Evolutionary conservation across 2,329 filamentous ascomycete species (phyloP).

Genomic region (Hymenotorrendiella dingleyae): DNA sequence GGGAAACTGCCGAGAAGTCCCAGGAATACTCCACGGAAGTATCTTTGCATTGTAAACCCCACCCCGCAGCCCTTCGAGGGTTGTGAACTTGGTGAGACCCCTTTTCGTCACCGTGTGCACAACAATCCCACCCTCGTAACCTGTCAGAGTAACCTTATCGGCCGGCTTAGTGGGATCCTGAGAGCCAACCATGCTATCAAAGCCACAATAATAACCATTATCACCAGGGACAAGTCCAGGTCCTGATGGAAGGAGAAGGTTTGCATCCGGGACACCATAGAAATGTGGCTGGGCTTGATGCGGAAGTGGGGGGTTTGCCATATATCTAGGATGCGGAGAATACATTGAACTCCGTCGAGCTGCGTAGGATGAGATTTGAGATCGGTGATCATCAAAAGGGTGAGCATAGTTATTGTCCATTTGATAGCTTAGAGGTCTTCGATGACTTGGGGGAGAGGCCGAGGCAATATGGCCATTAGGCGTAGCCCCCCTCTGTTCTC

Average conservation of each 20-base stretch:
- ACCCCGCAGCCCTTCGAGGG: constrained; percentile 71
- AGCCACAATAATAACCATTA: constrained; percentile 72
- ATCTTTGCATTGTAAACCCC: constrained; percentile 79
- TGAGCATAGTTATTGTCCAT: constrained; percentile 23
- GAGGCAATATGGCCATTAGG: constrained; percentile 22
- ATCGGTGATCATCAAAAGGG: constrained; percentile 43
- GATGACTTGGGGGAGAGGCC: constrained; percentile 31
- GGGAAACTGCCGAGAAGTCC: constrained; percentile 55
- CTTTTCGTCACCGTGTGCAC: constrained; percentile 68
- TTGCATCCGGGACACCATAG: constrained; percentile 68
- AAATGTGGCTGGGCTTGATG: constrained; percentile 74
- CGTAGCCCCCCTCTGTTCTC: constrained; percentile 25
- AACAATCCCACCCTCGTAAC: constrained; percentile 74
- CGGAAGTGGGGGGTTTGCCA: constrained; percentile 57
- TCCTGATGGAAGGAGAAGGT: constrained; percentile 47
- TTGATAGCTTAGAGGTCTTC: constrained; percentile 50
- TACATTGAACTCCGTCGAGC: constrained; percentile 47
- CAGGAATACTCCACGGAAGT: constrained; percentile 59
- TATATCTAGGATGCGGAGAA: constrained; percentile 42
- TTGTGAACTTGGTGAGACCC: constrained; percentile 62
- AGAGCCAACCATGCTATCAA: constrained; percentile 59
- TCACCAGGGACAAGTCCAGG: constrained; percentile 57
- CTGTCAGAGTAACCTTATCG: constrained; percentile 67
- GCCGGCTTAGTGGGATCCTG: constrained; percentile 26
- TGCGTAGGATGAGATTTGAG: constrained; percentile 36